A percentile compares a stretch with the other conserved stretches of the same genome.
Conservation (phyloP, 495 filamentous ascomycete species). For the Penicillium pancosmium region DNA sequence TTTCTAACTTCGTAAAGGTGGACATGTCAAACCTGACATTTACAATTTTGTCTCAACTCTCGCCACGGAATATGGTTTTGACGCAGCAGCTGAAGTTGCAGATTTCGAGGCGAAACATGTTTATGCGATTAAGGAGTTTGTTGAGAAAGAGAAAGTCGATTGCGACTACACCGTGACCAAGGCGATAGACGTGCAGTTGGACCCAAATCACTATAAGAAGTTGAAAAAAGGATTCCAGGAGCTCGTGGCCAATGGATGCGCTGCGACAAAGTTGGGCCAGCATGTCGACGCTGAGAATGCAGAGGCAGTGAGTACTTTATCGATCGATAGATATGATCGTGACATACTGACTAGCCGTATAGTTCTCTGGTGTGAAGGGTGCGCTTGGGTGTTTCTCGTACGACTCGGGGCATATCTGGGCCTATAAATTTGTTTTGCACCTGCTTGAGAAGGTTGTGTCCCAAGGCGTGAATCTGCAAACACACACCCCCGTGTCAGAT, state of each 20-base stretch:
- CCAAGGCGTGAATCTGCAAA: slow-evolving; percentile 73
- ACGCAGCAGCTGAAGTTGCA: slow-evolving; percentile 38
- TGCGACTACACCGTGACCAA: slow-evolving; percentile 36
- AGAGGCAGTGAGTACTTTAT: slow-evolving; percentile 17
- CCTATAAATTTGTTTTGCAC: slow-evolving; percentile 77
- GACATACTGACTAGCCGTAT: slow-evolving; percentile 7
- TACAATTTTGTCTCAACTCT: slow-evolving; percentile 31
- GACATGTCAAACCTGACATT: slow-evolving; percentile 41
- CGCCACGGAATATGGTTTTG: slow-evolving; percentile 30
- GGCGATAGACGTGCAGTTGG: slow-evolving; percentile 34
- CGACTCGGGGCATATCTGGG: slow-evolving; percentile 62
- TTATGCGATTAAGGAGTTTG: slow-evolving; percentile 24
- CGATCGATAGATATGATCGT: no score
- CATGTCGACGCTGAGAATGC: slow-evolving; percentile 23
- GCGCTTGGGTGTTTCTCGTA: slow-evolving; percentile 44
- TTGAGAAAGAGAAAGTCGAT: slow-evolving; percentile 35
- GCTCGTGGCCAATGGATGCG: slow-evolving; percentile 23
- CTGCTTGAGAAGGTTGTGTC: slow-evolving; percentile 62
- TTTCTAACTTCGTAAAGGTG: slow-evolving; percentile 20
- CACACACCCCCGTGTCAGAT: slow-evolving; percentile 65
- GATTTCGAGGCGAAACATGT: slow-evolving; percentile 37
- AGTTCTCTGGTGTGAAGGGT: slow-evolving; percentile 52
- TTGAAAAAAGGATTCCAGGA: slow-evolving; percentile 29
- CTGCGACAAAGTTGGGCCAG: slow-evolving; percentile 18
- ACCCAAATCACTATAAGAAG: slow-evolving; percentile 18